phyloP scores from a whole-genome alignment of 768 basidiomycete genomes.

The Suillus ampliporus region DNA sequence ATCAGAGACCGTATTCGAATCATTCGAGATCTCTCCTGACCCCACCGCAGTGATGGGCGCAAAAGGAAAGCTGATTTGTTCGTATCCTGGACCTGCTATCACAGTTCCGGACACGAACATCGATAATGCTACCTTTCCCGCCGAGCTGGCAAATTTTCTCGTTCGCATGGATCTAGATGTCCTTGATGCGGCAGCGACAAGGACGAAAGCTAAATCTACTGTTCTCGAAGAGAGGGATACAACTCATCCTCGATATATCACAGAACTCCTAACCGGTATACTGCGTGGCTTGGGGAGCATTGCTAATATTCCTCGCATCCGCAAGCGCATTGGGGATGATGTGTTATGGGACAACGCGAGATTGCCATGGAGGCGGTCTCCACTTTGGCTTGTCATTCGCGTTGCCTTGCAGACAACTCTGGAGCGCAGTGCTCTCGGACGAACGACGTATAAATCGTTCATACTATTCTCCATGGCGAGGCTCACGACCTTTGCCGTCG shows the following conservation, averaged over 20 bases:
- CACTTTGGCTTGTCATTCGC: conserved; percentile 56
- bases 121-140: conserved; percentile 35
- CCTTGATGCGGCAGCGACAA: conserved; percentile 35
- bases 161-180: conserved; percentile 38
- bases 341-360: conserved; percentile 46
- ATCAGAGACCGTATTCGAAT: conserved; percentile 43
- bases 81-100: conserved; percentile 53
- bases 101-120: conserved; percentile 37
- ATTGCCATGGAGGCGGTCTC: conserved; percentile 55
- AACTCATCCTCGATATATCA: conserved; percentile 52
- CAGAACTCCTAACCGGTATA: conserved; percentile 53
- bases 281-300: conserved; percentile 44
- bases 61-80: conserved; percentile 48
- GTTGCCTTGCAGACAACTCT: conserved; percentile 50
- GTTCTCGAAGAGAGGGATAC: conserved; percentile 37
- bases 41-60: conserved; percentile 41
- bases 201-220: conserved; percentile 41
- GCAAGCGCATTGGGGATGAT: conserved; percentile 55
- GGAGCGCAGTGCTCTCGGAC: conserved; percentile 18
- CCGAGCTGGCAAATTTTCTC: conserved; percentile 46
- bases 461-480: conserved; percentile 35
- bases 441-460: conserved; percentile 38
- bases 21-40: conserved; percentile 51
- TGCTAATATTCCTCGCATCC: conserved; percentile 33
- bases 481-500: conserved; percentile 19